Evolutionary conservation across 768 basidiomycete species (phyloP).

Genomic region (Tephrocybe sp.): DNA sequence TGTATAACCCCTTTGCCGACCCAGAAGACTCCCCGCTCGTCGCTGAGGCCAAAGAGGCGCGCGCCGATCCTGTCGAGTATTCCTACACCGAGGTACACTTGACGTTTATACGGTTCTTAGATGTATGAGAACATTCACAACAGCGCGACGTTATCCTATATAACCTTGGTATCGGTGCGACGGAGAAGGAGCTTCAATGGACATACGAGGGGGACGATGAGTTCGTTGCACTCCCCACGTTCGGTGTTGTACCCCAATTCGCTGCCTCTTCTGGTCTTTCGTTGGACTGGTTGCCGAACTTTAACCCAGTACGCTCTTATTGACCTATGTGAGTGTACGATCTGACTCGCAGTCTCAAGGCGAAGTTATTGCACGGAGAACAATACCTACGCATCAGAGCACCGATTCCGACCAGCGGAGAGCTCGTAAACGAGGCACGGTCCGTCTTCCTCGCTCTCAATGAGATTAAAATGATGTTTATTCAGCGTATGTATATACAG

Average conservation of each 20-base stretch:
- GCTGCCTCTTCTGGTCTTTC: slow-evolving; percentile 62
- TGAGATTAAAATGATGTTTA: neutral
- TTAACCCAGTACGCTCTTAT: slow-evolving; percentile 74
- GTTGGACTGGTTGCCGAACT: slow-evolving; percentile 91
- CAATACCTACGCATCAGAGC: slow-evolving; percentile 89
- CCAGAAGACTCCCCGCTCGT: slow-evolving; percentile 83
- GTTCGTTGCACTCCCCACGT: slow-evolving; percentile 88
- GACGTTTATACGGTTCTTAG: neutral
- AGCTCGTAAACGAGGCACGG: slow-evolving; percentile 75
- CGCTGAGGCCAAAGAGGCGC: slow-evolving; percentile 71
- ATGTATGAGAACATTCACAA: neutral
- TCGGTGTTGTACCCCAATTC: slow-evolving; percentile 95
- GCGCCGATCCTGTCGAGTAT: slow-evolving; percentile 57
- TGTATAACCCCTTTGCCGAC: slow-evolving; percentile 59
- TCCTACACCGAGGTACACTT: slow-evolving; percentile 65
- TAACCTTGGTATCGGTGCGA: slow-evolving; percentile 94
- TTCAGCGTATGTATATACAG: slow-evolving; percentile 31
- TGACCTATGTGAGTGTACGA: neutral
- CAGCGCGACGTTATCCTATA: slow-evolving; percentile 89
- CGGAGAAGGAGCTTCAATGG: slow-evolving; percentile 89
- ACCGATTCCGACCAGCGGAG: slow-evolving; percentile 83
- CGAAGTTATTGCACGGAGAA: slow-evolving; percentile 97
- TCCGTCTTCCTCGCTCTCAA: slow-evolving; percentile 27
- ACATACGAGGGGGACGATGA: slow-evolving; percentile 87
- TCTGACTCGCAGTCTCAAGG: slow-evolving; percentile 42